Percentiles rank a stretch among this genome's conserved stretches.
phyloP scores from a whole-genome alignment of 1,139 yeast genomes.

The Yueomyces sp. region DNA sequence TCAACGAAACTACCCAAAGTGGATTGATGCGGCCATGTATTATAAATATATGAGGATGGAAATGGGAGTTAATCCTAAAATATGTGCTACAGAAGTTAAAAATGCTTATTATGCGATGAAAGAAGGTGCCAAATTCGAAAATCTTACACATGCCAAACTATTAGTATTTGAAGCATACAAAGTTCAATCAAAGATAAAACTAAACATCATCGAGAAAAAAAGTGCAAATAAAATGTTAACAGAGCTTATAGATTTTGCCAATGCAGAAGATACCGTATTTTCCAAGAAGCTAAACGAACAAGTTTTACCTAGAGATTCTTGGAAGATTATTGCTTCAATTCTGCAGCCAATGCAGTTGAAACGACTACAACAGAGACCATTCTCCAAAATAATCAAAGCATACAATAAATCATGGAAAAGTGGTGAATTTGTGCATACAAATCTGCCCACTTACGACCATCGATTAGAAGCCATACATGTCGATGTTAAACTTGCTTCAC shows the following conservation, averaged over 20 bases:
- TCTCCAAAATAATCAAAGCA: too few relatives aligned
- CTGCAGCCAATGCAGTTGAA: too few relatives aligned
- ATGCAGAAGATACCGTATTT: constrained; percentile 5
- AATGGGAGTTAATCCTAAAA: constrained; percentile 9
- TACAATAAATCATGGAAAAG: too few relatives aligned
- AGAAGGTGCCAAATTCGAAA: constrained; percentile 6
- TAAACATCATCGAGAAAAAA: constrained; percentile 4
- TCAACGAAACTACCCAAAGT: constrained; percentile 1
- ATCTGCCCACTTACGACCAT: too few relatives aligned
- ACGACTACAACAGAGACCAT: too few relatives aligned
- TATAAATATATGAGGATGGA: constrained; percentile 10
- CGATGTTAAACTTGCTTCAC: too few relatives aligned
- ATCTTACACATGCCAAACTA: constrained; percentile 6
- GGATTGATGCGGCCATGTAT: constrained; percentile 11
- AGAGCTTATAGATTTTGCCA: constrained; percentile 8
- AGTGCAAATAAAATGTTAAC: constrained; percentile 5
- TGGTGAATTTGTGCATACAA: too few relatives aligned
- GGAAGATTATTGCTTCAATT: constrained; percentile 4
- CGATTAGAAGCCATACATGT: too few relatives aligned
- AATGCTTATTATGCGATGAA: constrained; percentile 9
- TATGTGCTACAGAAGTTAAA: constrained; percentile 10
- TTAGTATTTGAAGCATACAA: constrained; percentile 14
- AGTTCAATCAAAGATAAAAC: constrained; percentile 12
- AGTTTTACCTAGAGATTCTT: constrained; percentile 7
- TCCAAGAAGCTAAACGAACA: constrained; percentile 4